Percentiles rank a stretch among this genome's conserved stretches.
Evolutionary conservation across 495 filamentous ascomycete genomes (phyloP).

Genomic region (Chaetomium tenue): DNA sequence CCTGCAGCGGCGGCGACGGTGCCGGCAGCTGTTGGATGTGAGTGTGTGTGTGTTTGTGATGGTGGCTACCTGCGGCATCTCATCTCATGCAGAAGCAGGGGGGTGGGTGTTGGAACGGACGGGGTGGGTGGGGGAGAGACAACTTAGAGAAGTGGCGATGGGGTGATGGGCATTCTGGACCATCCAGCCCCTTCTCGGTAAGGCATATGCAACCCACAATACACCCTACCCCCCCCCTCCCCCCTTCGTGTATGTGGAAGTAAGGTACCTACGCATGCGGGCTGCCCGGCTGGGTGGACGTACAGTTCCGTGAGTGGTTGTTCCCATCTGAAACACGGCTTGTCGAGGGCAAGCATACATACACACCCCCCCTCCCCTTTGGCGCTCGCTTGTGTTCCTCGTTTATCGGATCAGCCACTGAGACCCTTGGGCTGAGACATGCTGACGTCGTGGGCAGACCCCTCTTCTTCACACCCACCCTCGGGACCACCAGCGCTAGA

Average conservation of each 20-base stretch:
- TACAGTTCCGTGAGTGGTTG: slow-evolving; percentile 8
- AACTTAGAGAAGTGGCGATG: no score
- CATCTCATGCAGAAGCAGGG: slow-evolving; percentile 7
- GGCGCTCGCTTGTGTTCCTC: neutral
- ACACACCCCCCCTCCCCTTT: slow-evolving; percentile 8
- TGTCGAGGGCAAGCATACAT: neutral
- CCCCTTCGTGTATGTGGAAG: neutral
- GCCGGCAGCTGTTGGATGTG: slow-evolving; percentile 1
- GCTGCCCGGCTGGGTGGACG: neutral
- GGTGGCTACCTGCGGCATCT: slow-evolving; percentile 10
- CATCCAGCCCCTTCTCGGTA: neutral
- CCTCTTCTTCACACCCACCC: slow-evolving; percentile 13
- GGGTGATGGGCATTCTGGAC: no score
- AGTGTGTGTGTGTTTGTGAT: neutral
- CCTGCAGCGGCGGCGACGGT: slow-evolving; percentile 2
- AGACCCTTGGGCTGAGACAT: neutral
- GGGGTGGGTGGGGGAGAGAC: neutral
- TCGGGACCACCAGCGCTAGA: neutral
- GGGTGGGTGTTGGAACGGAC: neutral
- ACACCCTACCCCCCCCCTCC: neutral
- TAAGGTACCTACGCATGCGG: slow-evolving; percentile 2
- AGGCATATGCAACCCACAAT: neutral
- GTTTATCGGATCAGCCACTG: neutral
- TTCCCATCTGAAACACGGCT: slow-evolving; percentile 9
- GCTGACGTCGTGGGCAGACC: slow-evolving; percentile 9